A percentile compares a stretch with the other conserved stretches of the same genome.
Evolutionary conservation across 257 asterid species (phyloP).

Genomic region (Solanum neorickii): DNA sequence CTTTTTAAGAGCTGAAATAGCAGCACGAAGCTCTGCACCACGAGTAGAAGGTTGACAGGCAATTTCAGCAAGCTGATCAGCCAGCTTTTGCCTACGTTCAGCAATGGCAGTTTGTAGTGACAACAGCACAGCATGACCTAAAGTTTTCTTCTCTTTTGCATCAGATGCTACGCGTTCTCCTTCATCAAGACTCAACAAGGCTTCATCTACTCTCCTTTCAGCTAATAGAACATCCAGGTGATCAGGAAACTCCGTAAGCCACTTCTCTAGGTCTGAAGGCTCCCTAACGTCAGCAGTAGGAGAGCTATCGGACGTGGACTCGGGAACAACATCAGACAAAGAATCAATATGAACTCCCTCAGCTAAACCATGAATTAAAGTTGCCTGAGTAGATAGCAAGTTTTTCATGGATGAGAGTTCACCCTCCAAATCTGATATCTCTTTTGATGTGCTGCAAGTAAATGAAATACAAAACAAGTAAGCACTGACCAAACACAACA

Average conservation of each 20-base stretch:
- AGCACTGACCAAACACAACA: neutral
- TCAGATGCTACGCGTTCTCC: slow-evolving; percentile 63
- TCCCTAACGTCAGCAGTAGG: slow-evolving; percentile 44
- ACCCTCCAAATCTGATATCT: slow-evolving; percentile 97
- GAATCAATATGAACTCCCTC: slow-evolving; percentile 85
- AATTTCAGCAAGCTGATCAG: slow-evolving; percentile 95
- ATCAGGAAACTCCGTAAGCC: slow-evolving; percentile 85
- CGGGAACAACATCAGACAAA: slow-evolving; percentile 37
- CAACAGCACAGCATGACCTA: slow-evolving; percentile 33
- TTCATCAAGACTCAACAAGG: slow-evolving; percentile 77
- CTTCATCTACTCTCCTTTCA: slow-evolving; percentile 96
- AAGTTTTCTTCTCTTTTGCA: slow-evolving; percentile 53
- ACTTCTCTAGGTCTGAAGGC: slow-evolving; percentile 67
- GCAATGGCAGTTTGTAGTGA: slow-evolving; percentile 58
- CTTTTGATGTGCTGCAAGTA: slow-evolving; percentile 82
- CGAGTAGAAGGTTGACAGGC: slow-evolving; percentile 97
- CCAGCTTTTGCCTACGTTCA: slow-evolving; percentile 75
- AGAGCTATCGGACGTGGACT: slow-evolving; percentile 31
- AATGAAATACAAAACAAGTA: neutral
- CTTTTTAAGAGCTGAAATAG: slow-evolving; percentile 83
- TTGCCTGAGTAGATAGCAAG: slow-evolving; percentile 92
- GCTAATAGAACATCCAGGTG: slow-evolving; percentile 86
- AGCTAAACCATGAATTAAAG: slow-evolving; percentile 80
- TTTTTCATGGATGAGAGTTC: slow-evolving; percentile 97
- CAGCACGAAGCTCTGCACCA: slow-evolving; percentile 91